Percentiles rank a stretch among this genome's conserved stretches.
Evolutionary conservation across 1,284 basidiomycete species (phyloP).

Genomic region (Cryptococcus amylolentus): DNA sequence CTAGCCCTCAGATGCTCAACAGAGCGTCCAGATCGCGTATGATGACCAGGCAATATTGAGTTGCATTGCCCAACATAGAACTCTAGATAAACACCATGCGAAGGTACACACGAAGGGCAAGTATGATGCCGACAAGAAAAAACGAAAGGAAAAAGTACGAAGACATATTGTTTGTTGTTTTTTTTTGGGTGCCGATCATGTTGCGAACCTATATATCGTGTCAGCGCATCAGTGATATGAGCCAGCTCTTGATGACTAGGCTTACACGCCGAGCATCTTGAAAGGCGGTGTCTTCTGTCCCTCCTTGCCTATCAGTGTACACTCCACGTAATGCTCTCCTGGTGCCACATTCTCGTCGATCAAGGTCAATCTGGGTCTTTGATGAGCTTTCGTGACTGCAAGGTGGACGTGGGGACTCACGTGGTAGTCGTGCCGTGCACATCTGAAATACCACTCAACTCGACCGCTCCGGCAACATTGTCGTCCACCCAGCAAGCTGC

Average conservation of each 20-base stretch:
- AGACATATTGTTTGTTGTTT: too few species aligned
- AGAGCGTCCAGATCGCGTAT: too few species aligned
- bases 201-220: neutral
- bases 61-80: neutral
- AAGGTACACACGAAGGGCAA: neutral
- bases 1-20: too few species aligned
- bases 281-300: conserved; percentile 64
- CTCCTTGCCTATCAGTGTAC: conserved; percentile 72
- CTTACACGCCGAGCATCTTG: conserved; percentile 72
- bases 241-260: neutral
- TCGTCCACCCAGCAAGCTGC: conserved; percentile 57
- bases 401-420: conserved; percentile 32
- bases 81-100: neutral
- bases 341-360: conserved; percentile 73
- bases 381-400: conserved; percentile 46
- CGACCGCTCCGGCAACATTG: conserved; percentile 52
- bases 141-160: neutral
- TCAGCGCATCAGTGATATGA: too few species aligned
- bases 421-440: conserved; percentile 51
- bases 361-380: conserved; percentile 58
- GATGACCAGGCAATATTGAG: neutral
- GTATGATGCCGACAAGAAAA: neutral
- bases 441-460: conserved; percentile 51
- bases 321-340: conserved; percentile 83
- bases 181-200: conserved; percentile 23